phyloP scores from a whole-genome alignment of 306 rosid genomes.

The Prunus salicina region DNA sequence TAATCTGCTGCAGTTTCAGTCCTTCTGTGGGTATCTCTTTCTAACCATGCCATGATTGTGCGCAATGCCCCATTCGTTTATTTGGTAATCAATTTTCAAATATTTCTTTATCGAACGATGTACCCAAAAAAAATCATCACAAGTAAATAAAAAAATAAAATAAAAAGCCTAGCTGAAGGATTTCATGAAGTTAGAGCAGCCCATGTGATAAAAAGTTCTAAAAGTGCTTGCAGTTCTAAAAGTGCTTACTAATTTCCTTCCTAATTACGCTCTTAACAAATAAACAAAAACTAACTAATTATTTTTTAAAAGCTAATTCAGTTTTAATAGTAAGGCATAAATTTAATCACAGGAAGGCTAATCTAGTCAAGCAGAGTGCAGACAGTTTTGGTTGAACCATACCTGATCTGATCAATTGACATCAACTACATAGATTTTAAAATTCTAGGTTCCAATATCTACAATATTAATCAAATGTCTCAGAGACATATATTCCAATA shows the following conservation, averaged over 20 bases:
- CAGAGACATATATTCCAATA: not conserved
- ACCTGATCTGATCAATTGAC: not conserved
- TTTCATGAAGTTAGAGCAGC: not conserved
- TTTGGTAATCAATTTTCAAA: not conserved
- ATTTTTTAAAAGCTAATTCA: too few species aligned
- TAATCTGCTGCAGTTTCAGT: too few species aligned
- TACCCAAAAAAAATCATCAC: not conserved
- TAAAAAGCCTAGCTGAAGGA: not conserved
- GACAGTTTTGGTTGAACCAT: too few species aligned
- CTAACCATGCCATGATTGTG: not conserved
- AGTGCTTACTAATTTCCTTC: not conserved
- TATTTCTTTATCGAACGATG: not conserved
- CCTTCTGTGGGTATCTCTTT: too few species aligned
- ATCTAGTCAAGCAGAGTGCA: too few species aligned
- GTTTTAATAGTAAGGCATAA: too few species aligned
- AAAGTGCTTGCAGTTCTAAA: not conserved
- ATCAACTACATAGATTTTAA: not conserved
- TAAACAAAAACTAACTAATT: not conserved
- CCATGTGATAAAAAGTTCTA: not conserved
- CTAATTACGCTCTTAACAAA: not conserved
- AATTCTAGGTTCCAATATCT: not conserved
- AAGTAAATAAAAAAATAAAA: not conserved
- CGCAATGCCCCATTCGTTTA: not conserved
- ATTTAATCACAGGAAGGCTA: not conserved
- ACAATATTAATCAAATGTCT: conserved; percentile 1